These are phyloP conservation scores for Stagonosporopsis rhizophila DNA, from an alignment of 2,329 filamentous ascomycete genomes.

Conservation along the genomic window DNA sequence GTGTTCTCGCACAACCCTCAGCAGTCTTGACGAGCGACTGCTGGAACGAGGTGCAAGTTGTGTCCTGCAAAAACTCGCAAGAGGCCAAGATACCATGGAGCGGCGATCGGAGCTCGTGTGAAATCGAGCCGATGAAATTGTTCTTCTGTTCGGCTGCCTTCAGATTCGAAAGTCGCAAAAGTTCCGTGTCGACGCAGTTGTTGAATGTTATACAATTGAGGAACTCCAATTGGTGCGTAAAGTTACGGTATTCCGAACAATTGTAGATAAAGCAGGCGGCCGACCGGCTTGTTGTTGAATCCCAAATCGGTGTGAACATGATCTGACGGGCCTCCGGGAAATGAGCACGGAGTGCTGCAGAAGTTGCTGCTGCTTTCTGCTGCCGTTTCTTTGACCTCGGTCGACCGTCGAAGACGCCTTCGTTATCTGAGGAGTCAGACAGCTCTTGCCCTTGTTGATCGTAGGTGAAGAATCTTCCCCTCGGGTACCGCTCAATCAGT, in stretches of 20 bases:
- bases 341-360: not conserved
- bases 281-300: constrained; percentile 26
- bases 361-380: constrained; percentile 45
- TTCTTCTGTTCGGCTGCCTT: constrained; percentile 50
- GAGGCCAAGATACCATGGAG: constrained; percentile 46
- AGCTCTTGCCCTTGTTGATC: constrained; percentile 15
- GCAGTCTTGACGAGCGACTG: constrained; percentile 56
- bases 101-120: constrained; percentile 60
- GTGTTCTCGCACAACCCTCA: constrained; percentile 57
- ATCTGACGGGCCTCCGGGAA: constrained; percentile 16
- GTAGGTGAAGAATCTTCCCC: constrained; percentile 16
- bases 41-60: constrained; percentile 45
- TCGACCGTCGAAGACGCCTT: not conserved
- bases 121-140: constrained; percentile 59
- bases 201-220: constrained; percentile 14
- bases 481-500: constrained; percentile 28
- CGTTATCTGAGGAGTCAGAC: constrained; percentile 11
- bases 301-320: constrained; percentile 37
- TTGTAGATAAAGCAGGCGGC: constrained; percentile 28
- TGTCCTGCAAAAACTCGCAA: constrained; percentile 56
- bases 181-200: constrained; percentile 49
- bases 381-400: not conserved
- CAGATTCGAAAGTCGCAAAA: constrained; percentile 49
- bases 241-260: constrained; percentile 38
- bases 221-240: constrained; percentile 20